These are phyloP conservation scores for Mycena metata DNA, from an alignment of 768 basidiomycete genomes.

Conservation along the genomic window DNA sequence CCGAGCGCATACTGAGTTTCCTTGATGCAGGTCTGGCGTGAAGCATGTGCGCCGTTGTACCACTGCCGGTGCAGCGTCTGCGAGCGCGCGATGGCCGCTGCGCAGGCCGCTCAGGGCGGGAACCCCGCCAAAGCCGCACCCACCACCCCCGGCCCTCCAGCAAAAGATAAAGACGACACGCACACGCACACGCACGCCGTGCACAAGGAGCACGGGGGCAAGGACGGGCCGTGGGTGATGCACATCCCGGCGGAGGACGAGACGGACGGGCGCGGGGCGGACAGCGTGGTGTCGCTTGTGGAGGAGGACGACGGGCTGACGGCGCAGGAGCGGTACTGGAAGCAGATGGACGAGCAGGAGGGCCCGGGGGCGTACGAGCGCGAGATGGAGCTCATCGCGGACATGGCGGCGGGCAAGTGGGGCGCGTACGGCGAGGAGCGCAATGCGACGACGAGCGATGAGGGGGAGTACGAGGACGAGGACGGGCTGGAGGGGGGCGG, in stretches of 20 bases:
- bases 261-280: conserved; percentile 16
- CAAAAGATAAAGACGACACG: conserved; percentile 50
- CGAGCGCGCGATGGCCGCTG: conserved; percentile 23
- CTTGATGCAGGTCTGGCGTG: conserved; percentile 22
- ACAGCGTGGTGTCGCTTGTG: conserved; percentile 33
- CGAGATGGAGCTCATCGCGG: conserved; percentile 36
- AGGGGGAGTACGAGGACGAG: background rate
- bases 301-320: conserved; percentile 22
- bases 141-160: background rate
- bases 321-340: conserved; percentile 45
- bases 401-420: conserved; percentile 21
- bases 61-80: conserved; percentile 25
- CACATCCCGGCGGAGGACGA: conserved; percentile 33
- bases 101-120: conserved; percentile 10
- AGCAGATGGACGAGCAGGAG: conserved; percentile 50
- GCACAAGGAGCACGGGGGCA: conserved; percentile 32
- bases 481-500: background rate
- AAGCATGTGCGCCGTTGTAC: conserved; percentile 26
- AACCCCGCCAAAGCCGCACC: background rate
- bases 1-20: background rate
- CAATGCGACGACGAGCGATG: background rate
- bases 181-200: background rate
- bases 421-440: conserved; percentile 13
- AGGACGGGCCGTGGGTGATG: conserved; percentile 25
- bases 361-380: conserved; percentile 43